Evolutionary conservation across 1,139 yeast genomes (phyloP).

Genomic region (Trichomonascaceae sp.): DNA sequence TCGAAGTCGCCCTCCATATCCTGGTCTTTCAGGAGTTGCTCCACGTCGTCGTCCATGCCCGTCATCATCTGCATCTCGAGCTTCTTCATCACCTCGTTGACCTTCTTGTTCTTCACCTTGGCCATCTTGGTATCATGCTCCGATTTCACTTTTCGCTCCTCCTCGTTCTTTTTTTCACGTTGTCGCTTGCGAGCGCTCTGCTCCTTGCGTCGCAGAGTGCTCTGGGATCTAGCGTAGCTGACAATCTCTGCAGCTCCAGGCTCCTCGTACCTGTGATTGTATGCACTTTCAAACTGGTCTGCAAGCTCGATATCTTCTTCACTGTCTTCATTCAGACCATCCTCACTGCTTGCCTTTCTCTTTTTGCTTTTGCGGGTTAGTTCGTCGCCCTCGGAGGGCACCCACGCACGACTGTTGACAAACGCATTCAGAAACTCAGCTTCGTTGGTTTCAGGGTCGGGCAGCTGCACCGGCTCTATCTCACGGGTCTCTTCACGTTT

Average conservation of each 20-base stretch:
- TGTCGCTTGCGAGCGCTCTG: slow-evolving; percentile 66
- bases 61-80: slow-evolving; percentile 58
- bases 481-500: slow-evolving; percentile 37
- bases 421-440: slow-evolving; percentile 62
- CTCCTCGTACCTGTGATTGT: slow-evolving; percentile 90
- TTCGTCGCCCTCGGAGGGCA: slow-evolving; percentile 43
- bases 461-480: slow-evolving; percentile 32
- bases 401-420: slow-evolving; percentile 75
- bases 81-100: slow-evolving; percentile 67
- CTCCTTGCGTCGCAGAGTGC: slow-evolving; percentile 74
- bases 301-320: slow-evolving; percentile 88
- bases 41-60: slow-evolving; percentile 62
- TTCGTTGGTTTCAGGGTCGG: slow-evolving; percentile 55
- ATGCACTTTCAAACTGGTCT: slow-evolving; percentile 81
- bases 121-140: slow-evolving; percentile 31
- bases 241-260: slow-evolving; percentile 83
- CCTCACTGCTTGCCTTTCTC: slow-evolving; percentile 11
- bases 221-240: slow-evolving; percentile 94
- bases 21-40: slow-evolving; percentile 52
- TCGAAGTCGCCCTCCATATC: slow-evolving; percentile 80
- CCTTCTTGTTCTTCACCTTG: slow-evolving; percentile 61
- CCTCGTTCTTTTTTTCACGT: slow-evolving; percentile 60
- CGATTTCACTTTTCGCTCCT: slow-evolving; percentile 43
- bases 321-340: slow-evolving; percentile 44
- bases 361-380: slow-evolving; percentile 34